These are phyloP conservation scores for Alternaria sp. DNA, from an alignment of 2,329 filamentous ascomycete genomes.

Conservation along the genomic window DNA sequence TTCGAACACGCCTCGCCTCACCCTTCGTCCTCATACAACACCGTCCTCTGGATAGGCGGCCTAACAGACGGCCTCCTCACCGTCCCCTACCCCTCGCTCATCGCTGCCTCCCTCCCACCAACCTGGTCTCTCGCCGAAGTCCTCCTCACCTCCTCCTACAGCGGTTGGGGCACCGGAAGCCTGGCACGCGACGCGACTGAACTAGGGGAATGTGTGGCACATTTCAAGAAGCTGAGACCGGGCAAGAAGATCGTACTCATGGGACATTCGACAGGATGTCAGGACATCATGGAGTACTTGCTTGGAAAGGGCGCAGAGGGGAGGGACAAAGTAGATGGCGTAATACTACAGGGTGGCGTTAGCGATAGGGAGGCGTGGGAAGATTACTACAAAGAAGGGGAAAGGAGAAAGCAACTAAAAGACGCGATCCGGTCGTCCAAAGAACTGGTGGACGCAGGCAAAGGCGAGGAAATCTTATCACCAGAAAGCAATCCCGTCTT, in stretches of 20 bases:
- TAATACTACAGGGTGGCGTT: slow-evolving; percentile 80
- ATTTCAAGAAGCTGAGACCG: slow-evolving; percentile 51
- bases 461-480: slow-evolving; percentile 62
- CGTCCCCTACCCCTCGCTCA: slow-evolving; percentile 61
- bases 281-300: slow-evolving; percentile 71
- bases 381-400: slow-evolving; percentile 45
- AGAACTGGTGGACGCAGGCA: slow-evolving; percentile 62
- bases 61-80: slow-evolving; percentile 73
- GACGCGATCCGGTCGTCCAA: slow-evolving; percentile 49
- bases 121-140: slow-evolving; percentile 61
- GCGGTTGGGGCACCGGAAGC: slow-evolving; percentile 61
- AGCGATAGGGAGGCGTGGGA: slow-evolving; percentile 71
- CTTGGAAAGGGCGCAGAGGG: slow-evolving; percentile 36
- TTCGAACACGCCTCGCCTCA: slow-evolving; percentile 53
- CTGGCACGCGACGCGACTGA: slow-evolving; percentile 62
- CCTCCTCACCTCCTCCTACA: slow-evolving; percentile 59
- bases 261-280: slow-evolving; percentile 72
- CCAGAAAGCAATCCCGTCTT: slow-evolving; percentile 35
- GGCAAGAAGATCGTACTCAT: slow-evolving; percentile 67
- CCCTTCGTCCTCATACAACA: slow-evolving; percentile 53
- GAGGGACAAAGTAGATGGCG: slow-evolving; percentile 69
- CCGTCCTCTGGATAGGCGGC: slow-evolving; percentile 73
- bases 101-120: slow-evolving; percentile 57
- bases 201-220: slow-evolving; percentile 58
- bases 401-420: slow-evolving; percentile 8